phyloP scores from a whole-genome alignment of 1,139 yeast genomes.

The Saccharomyces hybrid region DNA sequence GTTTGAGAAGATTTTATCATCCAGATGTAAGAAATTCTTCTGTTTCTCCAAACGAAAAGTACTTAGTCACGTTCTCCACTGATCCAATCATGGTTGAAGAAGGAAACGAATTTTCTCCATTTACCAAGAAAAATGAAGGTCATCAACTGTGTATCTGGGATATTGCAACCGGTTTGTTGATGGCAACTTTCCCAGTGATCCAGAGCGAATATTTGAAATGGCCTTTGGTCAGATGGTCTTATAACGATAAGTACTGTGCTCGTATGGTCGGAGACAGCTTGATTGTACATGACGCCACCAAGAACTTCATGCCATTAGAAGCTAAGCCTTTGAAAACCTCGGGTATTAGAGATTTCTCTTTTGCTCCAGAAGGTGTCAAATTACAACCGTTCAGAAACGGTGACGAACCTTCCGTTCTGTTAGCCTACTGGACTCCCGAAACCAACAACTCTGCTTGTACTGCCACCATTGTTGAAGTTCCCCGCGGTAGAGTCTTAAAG shows the following conservation, averaged over 20 bases:
- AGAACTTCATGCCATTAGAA: slow-evolving; percentile 66
- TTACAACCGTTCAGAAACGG: slow-evolving; percentile 48
- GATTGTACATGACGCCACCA: slow-evolving; percentile 70
- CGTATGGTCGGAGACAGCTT: slow-evolving; percentile 91
- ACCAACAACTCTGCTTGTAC: slow-evolving; percentile 87
- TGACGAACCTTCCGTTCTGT: slow-evolving; percentile 44
- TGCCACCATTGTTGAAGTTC: slow-evolving; percentile 84
- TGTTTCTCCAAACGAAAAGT: slow-evolving; percentile 88
- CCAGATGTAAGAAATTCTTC: slow-evolving; percentile 85
- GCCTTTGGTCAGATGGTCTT: slow-evolving; percentile 97
- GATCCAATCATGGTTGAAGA: slow-evolving; percentile 62
- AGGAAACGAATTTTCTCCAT: slow-evolving; percentile 64
- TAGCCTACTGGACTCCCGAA: slow-evolving; percentile 98
- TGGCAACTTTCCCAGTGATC: slow-evolving; percentile 85
- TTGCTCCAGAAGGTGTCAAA: slow-evolving; percentile 83
- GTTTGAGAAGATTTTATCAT: slow-evolving; percentile 75
- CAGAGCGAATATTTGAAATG: slow-evolving; percentile 79
- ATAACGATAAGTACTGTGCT: slow-evolving; percentile 89
- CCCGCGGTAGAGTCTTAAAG: slow-evolving; percentile 74
- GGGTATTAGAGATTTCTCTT: slow-evolving; percentile 85
- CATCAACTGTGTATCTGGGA: slow-evolving; percentile 95
- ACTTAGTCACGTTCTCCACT: slow-evolving; percentile 83
- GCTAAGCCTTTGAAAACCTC: slow-evolving; percentile 79
- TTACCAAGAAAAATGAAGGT: slow-evolving; percentile 82
- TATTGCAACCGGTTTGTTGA: slow-evolving; percentile 70